Percentiles rank a stretch among this genome's conserved stretches.
These are phyloP conservation scores for Synchytrium microbalum DNA, from an alignment of 371 early-diverging fungal species.

Conservation along the genomic window DNA sequence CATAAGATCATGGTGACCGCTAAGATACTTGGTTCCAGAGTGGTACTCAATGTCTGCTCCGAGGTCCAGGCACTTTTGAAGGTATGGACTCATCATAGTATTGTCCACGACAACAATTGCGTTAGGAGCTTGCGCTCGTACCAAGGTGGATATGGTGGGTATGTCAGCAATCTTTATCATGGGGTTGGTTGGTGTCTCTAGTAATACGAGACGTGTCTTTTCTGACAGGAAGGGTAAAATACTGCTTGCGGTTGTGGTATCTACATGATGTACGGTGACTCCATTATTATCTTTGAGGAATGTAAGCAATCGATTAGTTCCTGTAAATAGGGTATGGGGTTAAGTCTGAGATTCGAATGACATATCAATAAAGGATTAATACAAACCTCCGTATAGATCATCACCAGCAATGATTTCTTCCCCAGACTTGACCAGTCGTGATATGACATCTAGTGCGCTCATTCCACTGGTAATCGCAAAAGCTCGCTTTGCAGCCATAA, in stretches of 20 bases:
- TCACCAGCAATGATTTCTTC: slow-evolving; percentile 82
- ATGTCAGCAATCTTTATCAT: slow-evolving; percentile 78
- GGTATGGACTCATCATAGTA: slow-evolving; percentile 88
- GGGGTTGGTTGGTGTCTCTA: slow-evolving; percentile 90
- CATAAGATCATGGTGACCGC: slow-evolving; percentile 91
- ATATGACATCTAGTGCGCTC: slow-evolving; percentile 79
- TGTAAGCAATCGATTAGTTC: slow-evolving; percentile 75
- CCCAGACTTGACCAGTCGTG: slow-evolving; percentile 66
- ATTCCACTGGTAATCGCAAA: slow-evolving; percentile 80
- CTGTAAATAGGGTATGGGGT: slow-evolving; percentile 18
- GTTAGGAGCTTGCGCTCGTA: slow-evolving; percentile 55
- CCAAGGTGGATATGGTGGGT: slow-evolving; percentile 57
- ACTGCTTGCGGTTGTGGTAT: slow-evolving; percentile 54
- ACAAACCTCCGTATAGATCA: slow-evolving; percentile 76
- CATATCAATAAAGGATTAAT: no score
- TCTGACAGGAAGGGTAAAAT: slow-evolving; percentile 33
- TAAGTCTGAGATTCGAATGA: not conserved
- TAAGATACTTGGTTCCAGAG: slow-evolving; percentile 81
- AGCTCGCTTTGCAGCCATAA: slow-evolving; percentile 72
- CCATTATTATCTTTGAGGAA: slow-evolving; percentile 59
- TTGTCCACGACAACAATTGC: slow-evolving; percentile 87
- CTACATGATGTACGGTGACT: slow-evolving; percentile 73
- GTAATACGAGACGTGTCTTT: slow-evolving; percentile 68
- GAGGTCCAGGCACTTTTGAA: slow-evolving; percentile 75
- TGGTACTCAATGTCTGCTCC: slow-evolving; percentile 86